Evolutionary conservation across 768 basidiomycete genomes (phyloP).

Genomic region (Tubosaeta sp.): DNA sequence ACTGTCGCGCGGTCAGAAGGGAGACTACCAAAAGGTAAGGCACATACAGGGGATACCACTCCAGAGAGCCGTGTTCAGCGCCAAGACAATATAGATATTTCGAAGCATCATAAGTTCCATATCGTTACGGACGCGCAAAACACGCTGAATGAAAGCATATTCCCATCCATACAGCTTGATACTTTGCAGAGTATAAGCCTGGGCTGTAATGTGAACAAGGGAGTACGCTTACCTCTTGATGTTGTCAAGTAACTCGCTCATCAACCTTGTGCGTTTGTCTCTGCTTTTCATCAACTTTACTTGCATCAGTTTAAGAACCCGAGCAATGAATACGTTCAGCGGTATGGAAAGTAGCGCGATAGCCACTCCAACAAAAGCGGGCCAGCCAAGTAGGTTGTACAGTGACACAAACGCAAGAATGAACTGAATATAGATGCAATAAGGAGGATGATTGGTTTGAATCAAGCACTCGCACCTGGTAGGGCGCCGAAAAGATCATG

Average conservation of each 20-base stretch:
- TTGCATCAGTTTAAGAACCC: conserved; percentile 70
- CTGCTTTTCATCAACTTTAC: conserved; percentile 91
- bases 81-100: conserved; percentile 75
- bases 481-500: conserved; percentile 80
- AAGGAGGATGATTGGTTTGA: too few species aligned
- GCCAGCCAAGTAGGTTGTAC: too few species aligned
- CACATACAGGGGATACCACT: conserved; percentile 54
- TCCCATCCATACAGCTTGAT: conserved; percentile 97
- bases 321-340: conserved; percentile 68
- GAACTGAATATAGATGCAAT: too few species aligned
- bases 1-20: conserved; percentile 32
- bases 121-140: conserved; percentile 78
- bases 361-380: too few species aligned
- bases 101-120: conserved; percentile 76
- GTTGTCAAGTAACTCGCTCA: conserved; percentile 92
- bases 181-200: conserved; percentile 33
- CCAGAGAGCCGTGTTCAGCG: conserved; percentile 63
- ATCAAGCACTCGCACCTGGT: conserved; percentile 52
- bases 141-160: conserved; percentile 75
- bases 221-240: conserved; percentile 71
- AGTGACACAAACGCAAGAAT: too few species aligned
- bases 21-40: background rate
- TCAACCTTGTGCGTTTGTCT: conserved; percentile 76
- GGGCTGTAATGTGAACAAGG: background rate
- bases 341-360: conserved; percentile 77